phyloP scores from a whole-genome alignment of 1,284 basidiomycete genomes.

The Inonotus hispidus region DNA sequence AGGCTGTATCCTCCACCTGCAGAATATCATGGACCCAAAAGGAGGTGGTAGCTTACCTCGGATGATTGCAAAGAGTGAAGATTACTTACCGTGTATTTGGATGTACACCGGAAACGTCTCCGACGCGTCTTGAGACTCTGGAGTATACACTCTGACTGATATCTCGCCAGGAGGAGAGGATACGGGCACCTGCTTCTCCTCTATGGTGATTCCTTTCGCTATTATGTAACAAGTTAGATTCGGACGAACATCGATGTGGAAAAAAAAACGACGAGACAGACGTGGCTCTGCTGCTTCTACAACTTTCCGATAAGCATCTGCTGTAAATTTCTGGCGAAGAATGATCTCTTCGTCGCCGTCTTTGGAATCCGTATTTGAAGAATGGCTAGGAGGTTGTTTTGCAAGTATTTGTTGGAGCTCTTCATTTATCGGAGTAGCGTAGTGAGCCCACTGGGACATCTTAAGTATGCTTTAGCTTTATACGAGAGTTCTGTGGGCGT shows the following conservation, averaged over 20 bases:
- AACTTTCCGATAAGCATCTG: neutral
- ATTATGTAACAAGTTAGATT: neutral
- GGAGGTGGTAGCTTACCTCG: neutral
- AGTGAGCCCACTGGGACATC: slow-evolving; percentile 16
- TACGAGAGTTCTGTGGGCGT: no score
- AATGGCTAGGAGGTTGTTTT: neutral
- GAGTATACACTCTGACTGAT: slow-evolving; percentile 10
- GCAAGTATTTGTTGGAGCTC: slow-evolving; percentile 5
- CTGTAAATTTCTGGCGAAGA: neutral
- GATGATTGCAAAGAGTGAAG: neutral
- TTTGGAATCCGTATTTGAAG: neutral
- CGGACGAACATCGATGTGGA: neutral
- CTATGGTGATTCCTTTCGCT: slow-evolving; percentile 10
- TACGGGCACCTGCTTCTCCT: slow-evolving; percentile 3
- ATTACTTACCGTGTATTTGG: slow-evolving; percentile 6
- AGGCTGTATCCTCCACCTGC: slow-evolving; percentile 14
- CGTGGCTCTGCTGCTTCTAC: slow-evolving; percentile 8
- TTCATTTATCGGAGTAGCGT: slow-evolving; percentile 1
- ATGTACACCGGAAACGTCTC: slow-evolving; percentile 11
- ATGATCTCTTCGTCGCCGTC: neutral
- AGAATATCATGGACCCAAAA: no score
- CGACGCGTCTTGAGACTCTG: neutral
- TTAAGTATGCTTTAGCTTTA: no score
- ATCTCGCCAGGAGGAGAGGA: slow-evolving; percentile 9
- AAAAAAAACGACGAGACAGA: neutral